Conservation (phyloP, 1,284 basidiomycete species). For the Moesziomyces antarcticus region DNA sequence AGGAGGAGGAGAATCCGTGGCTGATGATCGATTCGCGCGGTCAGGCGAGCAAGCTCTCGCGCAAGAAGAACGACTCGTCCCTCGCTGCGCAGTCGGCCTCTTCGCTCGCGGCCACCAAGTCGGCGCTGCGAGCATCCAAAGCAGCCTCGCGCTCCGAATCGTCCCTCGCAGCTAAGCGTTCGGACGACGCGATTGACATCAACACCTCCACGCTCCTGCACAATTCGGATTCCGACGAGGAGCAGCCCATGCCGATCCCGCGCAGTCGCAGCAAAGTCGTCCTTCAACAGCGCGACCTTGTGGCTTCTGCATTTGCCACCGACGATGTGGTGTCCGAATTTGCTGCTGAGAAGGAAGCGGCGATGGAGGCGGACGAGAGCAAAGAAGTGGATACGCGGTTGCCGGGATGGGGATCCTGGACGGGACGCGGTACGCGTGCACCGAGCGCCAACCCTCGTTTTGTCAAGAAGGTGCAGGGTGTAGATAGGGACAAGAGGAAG, state of each 20-base stretch:
- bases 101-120: conserved; percentile 32
- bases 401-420: conserved; percentile 97
- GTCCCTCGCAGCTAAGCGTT: conserved; percentile 17
- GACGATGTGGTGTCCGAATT: conserved; percentile 94
- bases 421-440: conserved; percentile 76
- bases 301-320: conserved; percentile 92
- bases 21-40: conserved; percentile 16
- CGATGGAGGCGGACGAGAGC: conserved; percentile 85
- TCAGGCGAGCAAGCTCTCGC: conserved; percentile 19
- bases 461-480: conserved; percentile 70
- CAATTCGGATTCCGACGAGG: conserved; percentile 21
- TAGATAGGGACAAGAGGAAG: conserved; percentile 80
- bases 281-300: conserved; percentile 81
- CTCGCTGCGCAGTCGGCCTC: conserved; percentile 14
- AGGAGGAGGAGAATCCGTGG: conserved; percentile 52
- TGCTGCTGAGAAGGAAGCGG: conserved; percentile 80
- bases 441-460: conserved; percentile 34
- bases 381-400: conserved; percentile 80
- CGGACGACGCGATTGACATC: conserved; percentile 24
- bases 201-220: conserved; percentile 12
- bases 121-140: conserved; percentile 37
- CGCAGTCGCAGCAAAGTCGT: not conserved
- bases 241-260: not conserved
- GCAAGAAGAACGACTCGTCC: conserved; percentile 45
- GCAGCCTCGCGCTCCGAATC: conserved; percentile 44